Evolutionary conservation across 345 rosid species (phyloP), one percentile per base, ranked within the genome.

Genomic region (Ceriops decandra): DNA sequence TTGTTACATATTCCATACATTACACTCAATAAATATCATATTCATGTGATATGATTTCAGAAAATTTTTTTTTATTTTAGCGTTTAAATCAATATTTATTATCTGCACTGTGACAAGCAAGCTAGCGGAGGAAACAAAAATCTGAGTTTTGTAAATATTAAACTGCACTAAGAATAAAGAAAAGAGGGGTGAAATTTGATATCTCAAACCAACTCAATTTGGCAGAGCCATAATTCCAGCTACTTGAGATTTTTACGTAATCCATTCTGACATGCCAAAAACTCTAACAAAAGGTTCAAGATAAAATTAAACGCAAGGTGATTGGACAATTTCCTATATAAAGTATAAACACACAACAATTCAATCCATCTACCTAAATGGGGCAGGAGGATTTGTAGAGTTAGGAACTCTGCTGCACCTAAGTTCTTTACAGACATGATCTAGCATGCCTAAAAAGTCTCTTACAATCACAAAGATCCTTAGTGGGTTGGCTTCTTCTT

Each of bases 401-500:
- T 75, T 79, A 4, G 90, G 85, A 19, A 81, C 78, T 85, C 80
- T 88, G 38, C 72, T 52, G 83, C 83, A 83, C 69, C 96, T 95
- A 69, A 95, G 82, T 70, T 90, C 98, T 76, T 86, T 95, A 69
- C 98, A 91, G 6, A 91, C 92, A 78, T 88, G 89, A 81, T 90
- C 99, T 76, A 95, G 66, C 98, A 90, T 90, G 57, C 98, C 97
- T 70, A 95, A 71, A 74, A 95, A 95, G 68, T 95, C 99, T 70
- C 99, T 95, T 21, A 91, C 99, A 67, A 95, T 95, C 87, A 95
- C 96, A 65, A 95, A 91, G 28, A 95, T 95, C 68, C 91, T 74
- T 6, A 95, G 86, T 15, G 96, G 98, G 60, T 87, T 95, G 60
- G 86, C 81, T 68, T 95, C 99, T 58, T 92, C 92, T 77, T 90